Conservation (phyloP, 164 flowering plant species). For the Kalanchoe fedtschenkoi region DNA sequence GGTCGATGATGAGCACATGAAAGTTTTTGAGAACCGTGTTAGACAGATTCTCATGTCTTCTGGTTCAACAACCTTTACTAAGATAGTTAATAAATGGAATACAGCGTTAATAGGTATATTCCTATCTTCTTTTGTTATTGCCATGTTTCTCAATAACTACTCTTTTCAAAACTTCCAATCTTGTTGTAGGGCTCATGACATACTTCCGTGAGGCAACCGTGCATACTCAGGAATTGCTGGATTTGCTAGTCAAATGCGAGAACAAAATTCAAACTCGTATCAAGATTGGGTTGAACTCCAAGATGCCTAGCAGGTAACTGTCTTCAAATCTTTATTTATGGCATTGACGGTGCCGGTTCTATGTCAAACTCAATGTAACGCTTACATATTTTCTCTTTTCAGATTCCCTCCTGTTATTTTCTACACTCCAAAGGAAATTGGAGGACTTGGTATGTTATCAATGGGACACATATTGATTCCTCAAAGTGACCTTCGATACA, state of each 20-base stretch:
- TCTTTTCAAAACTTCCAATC: background rate
- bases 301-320: slow-evolving; percentile 95
- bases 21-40: slow-evolving; percentile 96
- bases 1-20: slow-evolving; percentile 99
- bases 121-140: background rate
- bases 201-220: slow-evolving; percentile 99
- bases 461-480: slow-evolving; percentile 99
- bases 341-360: background rate
- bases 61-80: slow-evolving; percentile 96
- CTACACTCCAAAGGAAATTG: slow-evolving; percentile 98
- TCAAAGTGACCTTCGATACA: slow-evolving; percentile 94
- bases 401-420: slow-evolving; percentile 99
- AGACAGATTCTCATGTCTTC: slow-evolving; percentile 99
- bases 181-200: slow-evolving; percentile 78
- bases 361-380: background rate
- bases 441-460: slow-evolving; percentile 98
- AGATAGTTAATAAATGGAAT: slow-evolving; percentile 98
- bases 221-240: slow-evolving; percentile 94
- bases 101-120: slow-evolving; percentile 89
- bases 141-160: background rate
- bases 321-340: background rate
- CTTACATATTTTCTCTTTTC: slow-evolving; percentile 6
- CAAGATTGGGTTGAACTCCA: slow-evolving; percentile 94
- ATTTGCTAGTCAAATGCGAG: slow-evolving; percentile 96
- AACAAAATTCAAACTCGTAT: slow-evolving; percentile 97